Evolutionary conservation across 345 rosid genomes (phyloP).

Genomic region (Brassica cretica): DNA sequence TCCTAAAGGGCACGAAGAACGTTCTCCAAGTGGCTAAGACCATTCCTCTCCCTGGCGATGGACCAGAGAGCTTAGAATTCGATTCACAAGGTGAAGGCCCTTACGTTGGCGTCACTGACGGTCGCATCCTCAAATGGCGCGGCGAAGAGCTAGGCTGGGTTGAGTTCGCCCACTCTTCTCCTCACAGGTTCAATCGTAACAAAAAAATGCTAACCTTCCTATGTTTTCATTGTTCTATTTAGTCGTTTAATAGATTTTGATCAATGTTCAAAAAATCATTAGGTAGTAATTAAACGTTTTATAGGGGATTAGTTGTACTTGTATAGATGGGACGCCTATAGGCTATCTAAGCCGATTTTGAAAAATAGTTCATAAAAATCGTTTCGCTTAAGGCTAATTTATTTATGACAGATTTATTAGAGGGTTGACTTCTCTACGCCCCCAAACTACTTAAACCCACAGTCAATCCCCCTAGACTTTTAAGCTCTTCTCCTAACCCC

Average conservation of each 20-base stretch:
- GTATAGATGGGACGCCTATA: too few relatives aligned
- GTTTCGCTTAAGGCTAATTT: too few relatives aligned
- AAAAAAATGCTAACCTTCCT: background rate
- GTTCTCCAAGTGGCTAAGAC: constrained; percentile 24
- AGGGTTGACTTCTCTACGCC: too few relatives aligned
- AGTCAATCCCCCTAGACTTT: too few relatives aligned
- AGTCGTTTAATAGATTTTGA: background rate
- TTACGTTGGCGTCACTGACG: constrained; percentile 66
- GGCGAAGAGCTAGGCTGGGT: constrained; percentile 51
- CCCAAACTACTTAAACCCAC: too few relatives aligned
- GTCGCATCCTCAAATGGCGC: constrained; percentile 52
- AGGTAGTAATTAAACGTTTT: too few relatives aligned
- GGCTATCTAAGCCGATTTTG: too few relatives aligned
- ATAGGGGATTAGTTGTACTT: too few relatives aligned
- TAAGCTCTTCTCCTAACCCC: too few relatives aligned
- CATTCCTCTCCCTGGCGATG: constrained; percentile 27
- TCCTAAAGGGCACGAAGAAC: constrained; percentile 10
- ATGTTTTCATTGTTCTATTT: background rate
- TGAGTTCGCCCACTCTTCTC: constrained; percentile 59
- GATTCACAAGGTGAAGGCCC: constrained; percentile 45
- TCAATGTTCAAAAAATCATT: background rate
- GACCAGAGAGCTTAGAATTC: constrained; percentile 40
- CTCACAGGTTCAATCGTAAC: constrained; percentile 43
- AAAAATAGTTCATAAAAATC: too few relatives aligned
- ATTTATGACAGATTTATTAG: too few relatives aligned